Evolutionary conservation across 257 asterid species (phyloP).

Genomic region (Apocynum venetum): DNA sequence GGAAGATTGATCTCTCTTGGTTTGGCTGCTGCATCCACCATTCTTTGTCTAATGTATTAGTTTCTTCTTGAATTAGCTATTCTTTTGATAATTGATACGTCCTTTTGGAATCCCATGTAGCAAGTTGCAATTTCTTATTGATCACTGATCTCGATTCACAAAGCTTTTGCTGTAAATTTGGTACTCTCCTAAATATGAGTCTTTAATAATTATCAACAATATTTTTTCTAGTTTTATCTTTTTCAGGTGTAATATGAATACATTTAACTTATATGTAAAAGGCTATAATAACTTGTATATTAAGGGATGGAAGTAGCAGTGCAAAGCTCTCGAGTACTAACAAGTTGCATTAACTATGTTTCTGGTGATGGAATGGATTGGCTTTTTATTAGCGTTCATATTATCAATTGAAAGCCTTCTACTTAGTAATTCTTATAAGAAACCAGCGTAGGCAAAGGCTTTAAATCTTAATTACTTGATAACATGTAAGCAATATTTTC

Average conservation of each 20-base stretch:
- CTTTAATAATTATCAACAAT: no score
- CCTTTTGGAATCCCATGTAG: neutral
- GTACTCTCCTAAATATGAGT: no score
- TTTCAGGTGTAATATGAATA: no score
- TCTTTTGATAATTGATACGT: neutral
- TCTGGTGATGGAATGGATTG: neutral
- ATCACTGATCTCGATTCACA: neutral
- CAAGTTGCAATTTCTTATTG: neutral
- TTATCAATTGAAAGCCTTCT: neutral
- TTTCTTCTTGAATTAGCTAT: no score
- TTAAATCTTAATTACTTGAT: neutral
- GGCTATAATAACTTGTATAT: no score
- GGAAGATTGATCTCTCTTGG: neutral
- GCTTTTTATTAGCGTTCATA: neutral
- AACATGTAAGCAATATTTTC: no score
- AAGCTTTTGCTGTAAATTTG: neutral
- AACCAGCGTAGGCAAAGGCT: neutral
- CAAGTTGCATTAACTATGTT: neutral
- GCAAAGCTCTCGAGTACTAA: neutral
- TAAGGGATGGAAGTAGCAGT: no score
- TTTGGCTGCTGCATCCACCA: neutral
- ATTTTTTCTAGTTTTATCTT: no score
- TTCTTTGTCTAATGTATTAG: neutral
- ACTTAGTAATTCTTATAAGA: neutral
- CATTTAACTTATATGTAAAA: no score